Evolutionary conservation across 1,139 yeast genomes (phyloP), one percentile per base, ranked within the genome.

Genomic region (Diutina catenulata): DNA sequence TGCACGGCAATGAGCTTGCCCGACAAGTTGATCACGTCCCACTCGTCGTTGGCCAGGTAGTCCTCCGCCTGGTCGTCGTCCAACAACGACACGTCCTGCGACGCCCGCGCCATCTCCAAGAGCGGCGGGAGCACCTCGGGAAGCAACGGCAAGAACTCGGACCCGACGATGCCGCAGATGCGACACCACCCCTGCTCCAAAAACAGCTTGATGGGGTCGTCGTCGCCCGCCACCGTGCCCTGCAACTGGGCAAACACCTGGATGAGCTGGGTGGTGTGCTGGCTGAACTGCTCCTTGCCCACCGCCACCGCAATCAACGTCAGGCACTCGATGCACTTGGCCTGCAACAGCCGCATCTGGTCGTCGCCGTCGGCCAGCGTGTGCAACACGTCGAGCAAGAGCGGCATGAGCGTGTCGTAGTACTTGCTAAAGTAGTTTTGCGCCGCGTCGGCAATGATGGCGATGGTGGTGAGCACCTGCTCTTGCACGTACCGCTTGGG

Each of bases 361-460:
- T 74, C 76, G 37, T 86, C 93, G 47, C 86, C 94, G 7, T 91
- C 67, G 11, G 20, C 35, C 3, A 26, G 25, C 19, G 20, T 24
- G 47, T 70, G 74, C 60, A 91, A 66, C 18, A 91, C 95, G 45
- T 80, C 77, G 41, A 87, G 66, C 45, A 91, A 68, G 47, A 87
- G 64, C 9, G 96, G 96, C 94, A 93, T 91, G 55, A 91, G 70
- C 4, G 96, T 82, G 54, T 87, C 96, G 55, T 88, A 91, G 56
- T 91, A 91, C 60, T 88, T 88, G 49, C 79, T 71, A 54, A 91
- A 91, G 54, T 81, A 82, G 48, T 73, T 72, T 56, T 87, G 87
- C 3, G 98, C 96, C n/a, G 96, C 94, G 60, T 91, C 98, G 2
- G 98, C 98, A 47, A 91, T 91, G 47, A 88, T 84, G 22, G 98